Evolutionary conservation across 768 basidiomycete species (phyloP), one percentile per base, ranked within the genome.

Genomic region (Exsudoporus frostii): DNA sequence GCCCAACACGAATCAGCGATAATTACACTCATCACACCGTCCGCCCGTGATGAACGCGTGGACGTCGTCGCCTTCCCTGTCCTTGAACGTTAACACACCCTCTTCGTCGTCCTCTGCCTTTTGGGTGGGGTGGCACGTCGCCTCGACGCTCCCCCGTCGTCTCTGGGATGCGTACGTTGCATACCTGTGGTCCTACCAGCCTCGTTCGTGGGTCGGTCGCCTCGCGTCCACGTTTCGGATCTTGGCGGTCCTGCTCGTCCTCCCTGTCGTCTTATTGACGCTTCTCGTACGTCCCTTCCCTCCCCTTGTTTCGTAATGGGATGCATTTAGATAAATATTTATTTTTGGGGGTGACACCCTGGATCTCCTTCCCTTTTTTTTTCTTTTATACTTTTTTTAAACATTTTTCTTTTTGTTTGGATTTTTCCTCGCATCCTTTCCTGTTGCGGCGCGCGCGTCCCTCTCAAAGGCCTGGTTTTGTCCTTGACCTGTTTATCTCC

Each of bases 131-230:
- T 50, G 48, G 49, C 62, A 48, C 11, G 24, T 56, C 43, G 47
- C 44, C 5, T 24, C 30, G 24, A 36, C 54, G 5, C 30, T 77
- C 36, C 80, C 79, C 4, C 61, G 62, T 27, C 65, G 72, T 7
- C 58, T 87, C 33, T 89, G 86, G 86, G 63, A 74, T 20, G 73
- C 72, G 53, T 91, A 91, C 60, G 57, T 84, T 50, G 70, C 80
- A 34, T 75, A 85, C 61, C 74, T 91, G 22, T 86, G 82, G 80
- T 70, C 79, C 60, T 89, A 88, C 61, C 65, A 79, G 42, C 74
- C 80, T 3, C 72, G 76, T 37, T 90, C 90, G 4, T 86, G 81
- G 83, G 84, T 91, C 44, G 79, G 77, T 37, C 79, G 77, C 54
- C 74, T 79, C 33, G 86, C 89, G 17, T 84, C 79, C 37, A 73